Percentiles rank a stretch among this genome's conserved stretches.
These are phyloP conservation scores for Peniophora sp. DNA, from an alignment of 1,284 basidiomycete species.

Conservation along the genomic window DNA sequence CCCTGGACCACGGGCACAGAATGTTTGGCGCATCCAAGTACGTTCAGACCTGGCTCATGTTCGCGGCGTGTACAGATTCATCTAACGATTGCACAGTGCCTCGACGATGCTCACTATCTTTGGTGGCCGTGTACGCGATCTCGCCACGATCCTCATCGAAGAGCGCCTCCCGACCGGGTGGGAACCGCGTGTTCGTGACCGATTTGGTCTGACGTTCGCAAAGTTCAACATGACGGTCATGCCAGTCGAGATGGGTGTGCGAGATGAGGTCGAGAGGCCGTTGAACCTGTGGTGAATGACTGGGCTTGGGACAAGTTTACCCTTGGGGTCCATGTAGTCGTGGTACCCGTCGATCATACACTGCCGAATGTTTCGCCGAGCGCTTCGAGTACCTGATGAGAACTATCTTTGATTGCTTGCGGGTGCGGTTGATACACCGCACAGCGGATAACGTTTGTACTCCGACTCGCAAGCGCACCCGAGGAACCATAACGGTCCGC, in stretches of 20 bases:
- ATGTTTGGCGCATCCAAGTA: slow-evolving; percentile 64
- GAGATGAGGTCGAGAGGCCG: slow-evolving; percentile 18
- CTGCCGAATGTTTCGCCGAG: too few relatives aligned
- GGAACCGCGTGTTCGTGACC: slow-evolving; percentile 50
- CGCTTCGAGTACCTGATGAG: too few relatives aligned
- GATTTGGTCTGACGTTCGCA: slow-evolving; percentile 50
- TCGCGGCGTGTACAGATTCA: background rate
- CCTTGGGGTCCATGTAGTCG: too few relatives aligned
- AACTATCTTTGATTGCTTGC: too few relatives aligned
- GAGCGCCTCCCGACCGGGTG: slow-evolving; percentile 64
- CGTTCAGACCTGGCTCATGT: slow-evolving; percentile 16
- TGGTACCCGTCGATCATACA: too few relatives aligned
- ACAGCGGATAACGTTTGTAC: too few relatives aligned
- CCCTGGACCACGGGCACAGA: slow-evolving; percentile 40
- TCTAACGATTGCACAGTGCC: slow-evolving; percentile 26
- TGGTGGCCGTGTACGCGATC: slow-evolving; percentile 50
- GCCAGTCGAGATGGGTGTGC: slow-evolving; percentile 41
- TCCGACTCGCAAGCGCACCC: too few relatives aligned
- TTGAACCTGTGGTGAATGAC: slow-evolving; percentile 4
- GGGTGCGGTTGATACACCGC: too few relatives aligned
- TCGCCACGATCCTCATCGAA: slow-evolving; percentile 48
- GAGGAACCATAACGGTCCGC: too few relatives aligned
- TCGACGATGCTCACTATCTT: slow-evolving; percentile 55
- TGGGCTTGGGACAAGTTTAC: too few relatives aligned
- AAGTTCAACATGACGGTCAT: slow-evolving; percentile 50